phyloP scores from a whole-genome alignment of 805 yeast species.

The Candida taoyuanica region DNA sequence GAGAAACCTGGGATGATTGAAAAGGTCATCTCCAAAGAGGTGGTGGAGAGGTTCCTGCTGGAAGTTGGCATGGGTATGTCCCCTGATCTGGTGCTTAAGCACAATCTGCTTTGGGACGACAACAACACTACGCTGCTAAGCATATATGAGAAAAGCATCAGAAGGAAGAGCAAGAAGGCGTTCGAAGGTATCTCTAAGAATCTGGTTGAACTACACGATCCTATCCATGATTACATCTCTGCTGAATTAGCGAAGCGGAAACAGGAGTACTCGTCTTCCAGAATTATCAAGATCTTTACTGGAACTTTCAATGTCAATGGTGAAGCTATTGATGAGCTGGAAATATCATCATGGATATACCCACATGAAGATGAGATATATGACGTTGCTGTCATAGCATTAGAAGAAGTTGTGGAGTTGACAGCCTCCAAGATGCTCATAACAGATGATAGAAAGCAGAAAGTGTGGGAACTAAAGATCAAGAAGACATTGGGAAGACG shows the following conservation, averaged over 20 bases:
- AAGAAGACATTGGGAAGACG: slow-evolving; percentile 45
- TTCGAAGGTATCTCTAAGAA: slow-evolving; percentile 28
- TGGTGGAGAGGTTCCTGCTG: slow-evolving; percentile 6
- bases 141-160: slow-evolving; percentile 51
- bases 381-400: slow-evolving; percentile 82
- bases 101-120: slow-evolving; percentile 87
- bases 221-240: slow-evolving; percentile 78
- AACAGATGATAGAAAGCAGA: slow-evolving; percentile 71
- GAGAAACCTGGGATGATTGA: slow-evolving; percentile 79
- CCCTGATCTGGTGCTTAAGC: slow-evolving; percentile 54
- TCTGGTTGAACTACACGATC: slow-evolving; percentile 72
- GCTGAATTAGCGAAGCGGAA: slow-evolving; percentile 50
- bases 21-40: slow-evolving; percentile 51
- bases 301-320: slow-evolving; percentile 93
- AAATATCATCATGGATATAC: slow-evolving; percentile 72
- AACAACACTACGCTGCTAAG: slow-evolving; percentile 82
- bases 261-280: slow-evolving; percentile 48
- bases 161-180: slow-evolving; percentile 28
- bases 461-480: slow-evolving; percentile 63
- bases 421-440: slow-evolving; percentile 71
- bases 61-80: slow-evolving; percentile 40
- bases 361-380: slow-evolving; percentile 45
- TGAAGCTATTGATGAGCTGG: slow-evolving; percentile 43
- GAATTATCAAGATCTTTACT: slow-evolving; percentile 60
- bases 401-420: slow-evolving; percentile 91